Base-by-base conservation (phyloP, 2,329 filamentous ascomycete genomes). In the Fusarium lyarnte region DNA sequence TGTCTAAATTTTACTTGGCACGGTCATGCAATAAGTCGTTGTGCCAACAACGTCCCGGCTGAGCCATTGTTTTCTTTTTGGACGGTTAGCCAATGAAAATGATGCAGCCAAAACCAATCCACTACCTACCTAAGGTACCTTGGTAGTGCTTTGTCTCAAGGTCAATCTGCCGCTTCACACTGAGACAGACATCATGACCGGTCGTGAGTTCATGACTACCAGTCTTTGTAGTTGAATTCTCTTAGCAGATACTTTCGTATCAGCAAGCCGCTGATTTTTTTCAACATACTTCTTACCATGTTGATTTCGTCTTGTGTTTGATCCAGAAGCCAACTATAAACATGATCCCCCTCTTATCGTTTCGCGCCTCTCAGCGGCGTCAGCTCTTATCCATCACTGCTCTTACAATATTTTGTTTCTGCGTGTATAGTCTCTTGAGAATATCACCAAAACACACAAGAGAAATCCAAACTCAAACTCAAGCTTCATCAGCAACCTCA, bases 391-490 rank as follows among this genome's bases (percentile, higher is more conserved):
- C 81, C 25, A 64, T 80, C 49, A 77, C 78, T 67, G 78, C 78
- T 33, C 49, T 84, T 63, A 73, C 82, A 63, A 81, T 85, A 74
- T 71, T 85, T 67, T 72, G 80, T 62, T 71, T 85, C 52, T 85
- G 82, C 69, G 66, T 72, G 47, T 84, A 81, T 52, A 76, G 78
- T 13, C 60, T 79, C 3, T 58, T 78, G 8, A 72, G 70, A 11
- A 70, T 75, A 54, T 69, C 69, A 27, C 61, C 65, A 14, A 57
- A 52, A 4, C 47, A 64, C 21, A 43, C 27, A 6, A 35, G 11
- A 14, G 49, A 35, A 21, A 45, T 63, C 17, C 62, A 47, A 41
- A 31, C 58, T 46, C 58, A 63, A n/a, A 42, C 45, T 23, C 70
- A 58, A 43, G n/a, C 49, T 19, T 70, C 72, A 42, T 54, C 36